Conservation (phyloP, 1,284 basidiomycete species). For the Grifola frondosa region DNA sequence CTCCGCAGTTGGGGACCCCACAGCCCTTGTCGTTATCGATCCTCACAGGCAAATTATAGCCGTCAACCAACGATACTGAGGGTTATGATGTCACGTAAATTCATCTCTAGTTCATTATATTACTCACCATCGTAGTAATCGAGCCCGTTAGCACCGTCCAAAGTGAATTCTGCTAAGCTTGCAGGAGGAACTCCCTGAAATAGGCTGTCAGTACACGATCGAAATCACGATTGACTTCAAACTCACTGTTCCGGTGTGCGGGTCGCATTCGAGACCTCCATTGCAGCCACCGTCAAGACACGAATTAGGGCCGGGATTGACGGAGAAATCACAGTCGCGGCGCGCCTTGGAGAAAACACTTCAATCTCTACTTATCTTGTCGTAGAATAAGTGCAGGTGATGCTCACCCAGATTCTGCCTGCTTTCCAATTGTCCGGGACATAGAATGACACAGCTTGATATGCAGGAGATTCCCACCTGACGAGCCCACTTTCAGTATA, state of each 20-base stretch:
- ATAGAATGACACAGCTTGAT: slow-evolving; percentile 30
- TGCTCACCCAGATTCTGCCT: slow-evolving; percentile 39
- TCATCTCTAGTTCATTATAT: no score
- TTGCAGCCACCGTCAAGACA: slow-evolving; percentile 47
- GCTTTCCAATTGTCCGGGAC: slow-evolving; percentile 40
- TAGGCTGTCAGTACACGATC: neutral
- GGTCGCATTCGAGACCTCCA: slow-evolving; percentile 46
- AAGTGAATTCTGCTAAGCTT: slow-evolving; percentile 45
- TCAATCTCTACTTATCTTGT: neutral
- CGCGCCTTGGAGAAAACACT: slow-evolving; percentile 34
- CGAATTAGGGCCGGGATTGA: slow-evolving; percentile 38
- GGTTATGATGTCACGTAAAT: no score
- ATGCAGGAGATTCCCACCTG: slow-evolving; percentile 34
- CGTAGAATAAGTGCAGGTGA: neutral
- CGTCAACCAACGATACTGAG: slow-evolving; percentile 41
- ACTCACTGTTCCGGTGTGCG: slow-evolving; percentile 39
- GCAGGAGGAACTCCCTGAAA: slow-evolving; percentile 43
- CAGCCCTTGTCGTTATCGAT: slow-evolving; percentile 44
- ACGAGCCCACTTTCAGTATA: neutral
- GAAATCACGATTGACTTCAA: slow-evolving; percentile 16
- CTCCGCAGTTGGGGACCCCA: slow-evolving; percentile 39
- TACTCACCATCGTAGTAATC: slow-evolving; percentile 46
- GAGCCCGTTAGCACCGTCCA: slow-evolving; percentile 26
- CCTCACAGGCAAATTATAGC: slow-evolving; percentile 41
- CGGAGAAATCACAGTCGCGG: slow-evolving; percentile 43